Evolutionary conservation across 1,284 basidiomycete genomes (phyloP), one percentile per base, ranked within the genome.

Genomic region (Malassezia slooffiae): DNA sequence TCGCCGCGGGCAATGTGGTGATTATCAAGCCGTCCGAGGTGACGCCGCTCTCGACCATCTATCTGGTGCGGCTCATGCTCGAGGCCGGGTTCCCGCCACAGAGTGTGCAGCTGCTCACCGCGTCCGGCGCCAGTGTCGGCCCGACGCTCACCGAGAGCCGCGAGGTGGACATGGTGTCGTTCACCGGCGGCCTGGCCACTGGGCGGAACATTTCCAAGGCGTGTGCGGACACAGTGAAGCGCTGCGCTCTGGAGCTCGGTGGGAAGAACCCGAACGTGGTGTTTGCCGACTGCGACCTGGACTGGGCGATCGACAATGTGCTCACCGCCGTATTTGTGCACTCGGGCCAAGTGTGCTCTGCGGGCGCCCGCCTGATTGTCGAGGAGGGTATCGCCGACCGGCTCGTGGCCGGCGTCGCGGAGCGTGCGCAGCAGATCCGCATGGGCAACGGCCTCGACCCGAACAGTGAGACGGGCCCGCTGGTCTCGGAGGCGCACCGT

Each of bases 1-100:
- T 70, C 11, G 66, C 57, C 0, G 57, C 66, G 5, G 67, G 67
- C 26, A 70, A 70, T 33, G 55, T 51, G 10, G 55, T 60, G 20
- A 67, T 70, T 41, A 58, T 70, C 52, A 70, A 70, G 50, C 67
- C 67, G 4, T 65, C 62, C n/a, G 67, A 70, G 37, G 65, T 70
- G 30, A 68, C 67, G 2, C 67, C 67, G 0, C 57, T 70, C 5
- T 67, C 66, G 13, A 63, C 63, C 21, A 39, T 70, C 22, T 57
- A 68, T 46, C 54, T 70, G 27, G 56, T 58, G 27, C 54, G 56
- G 34, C 48, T 70, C 29, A 48, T 65, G 21, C 28, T 63, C 34
- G 66, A 70, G 33, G 63, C 63, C 5, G 67, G 67, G 20, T 54
- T 64, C 27, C 67, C 67, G 2, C 33, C 49, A 1, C 38, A 50